phyloP scores from a whole-genome alignment of 2,329 filamentous ascomycete species.

The Colletotrichum sp. region DNA sequence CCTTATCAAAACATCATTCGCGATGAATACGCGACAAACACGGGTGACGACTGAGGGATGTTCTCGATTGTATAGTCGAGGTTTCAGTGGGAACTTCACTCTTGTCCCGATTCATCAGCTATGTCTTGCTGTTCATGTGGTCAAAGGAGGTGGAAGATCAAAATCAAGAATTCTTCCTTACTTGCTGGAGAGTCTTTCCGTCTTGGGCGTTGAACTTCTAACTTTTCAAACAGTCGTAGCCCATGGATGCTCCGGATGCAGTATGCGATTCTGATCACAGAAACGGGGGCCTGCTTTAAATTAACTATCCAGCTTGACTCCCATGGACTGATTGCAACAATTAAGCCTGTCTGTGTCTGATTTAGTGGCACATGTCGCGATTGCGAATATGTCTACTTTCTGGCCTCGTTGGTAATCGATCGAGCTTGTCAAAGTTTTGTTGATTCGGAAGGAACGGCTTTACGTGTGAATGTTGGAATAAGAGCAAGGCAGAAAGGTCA shows the following conservation, averaged over 20 bases:
- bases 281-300: neutral
- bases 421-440: too few relatives aligned
- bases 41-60: rapidly evolving
- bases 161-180: too few relatives aligned
- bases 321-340: neutral
- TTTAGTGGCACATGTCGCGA: too few relatives aligned
- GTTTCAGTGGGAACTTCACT: neutral
- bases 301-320: too few relatives aligned
- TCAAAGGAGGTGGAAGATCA: neutral
- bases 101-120: neutral
- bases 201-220: rapidly evolving
- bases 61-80: rapidly evolving
- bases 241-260: neutral
- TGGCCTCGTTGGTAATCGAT: neutral
- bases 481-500: neutral
- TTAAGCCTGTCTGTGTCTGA: too few relatives aligned
- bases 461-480: too few relatives aligned
- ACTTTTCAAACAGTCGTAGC: neutral
- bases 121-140: neutral
- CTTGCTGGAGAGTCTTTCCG: neutral
- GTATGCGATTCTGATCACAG: neutral
- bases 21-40: rapidly evolving
- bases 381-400: neutral
- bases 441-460: too few relatives aligned
- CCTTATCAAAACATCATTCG: rapidly evolving